Evolutionary conservation across 1,284 basidiomycete species (phyloP).

Genomic region (Xerocomus nothofagi): DNA sequence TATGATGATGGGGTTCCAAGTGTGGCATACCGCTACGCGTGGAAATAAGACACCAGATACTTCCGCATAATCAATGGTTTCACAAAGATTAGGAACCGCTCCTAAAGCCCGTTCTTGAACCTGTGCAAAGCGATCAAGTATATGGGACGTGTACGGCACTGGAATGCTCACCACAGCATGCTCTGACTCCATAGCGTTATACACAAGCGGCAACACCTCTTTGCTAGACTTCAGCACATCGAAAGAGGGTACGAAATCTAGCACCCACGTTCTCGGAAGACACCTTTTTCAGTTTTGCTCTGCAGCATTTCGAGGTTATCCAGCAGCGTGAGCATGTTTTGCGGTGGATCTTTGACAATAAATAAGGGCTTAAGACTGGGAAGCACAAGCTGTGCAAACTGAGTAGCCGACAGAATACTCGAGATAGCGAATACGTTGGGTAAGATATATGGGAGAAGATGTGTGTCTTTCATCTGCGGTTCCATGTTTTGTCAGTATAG

Average conservation of each 20-base stretch:
- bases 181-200: slow-evolving; percentile 93
- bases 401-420: slow-evolving; percentile 70
- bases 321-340: slow-evolving; percentile 91
- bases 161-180: slow-evolving; percentile 63
- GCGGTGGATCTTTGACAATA: slow-evolving; percentile 90
- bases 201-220: slow-evolving; percentile 95
- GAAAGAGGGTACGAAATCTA: not conserved
- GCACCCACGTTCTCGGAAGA: slow-evolving; percentile 85
- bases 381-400: slow-evolving; percentile 82
- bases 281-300: slow-evolving; percentile 82
- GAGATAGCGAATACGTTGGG: slow-evolving; percentile 97
- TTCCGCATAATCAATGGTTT: slow-evolving; percentile 91
- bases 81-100: slow-evolving; percentile 84
- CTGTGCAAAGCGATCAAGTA: slow-evolving; percentile 33
- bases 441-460: slow-evolving; percentile 93
- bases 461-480: slow-evolving; percentile 86
- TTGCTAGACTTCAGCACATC: slow-evolving; percentile 7
- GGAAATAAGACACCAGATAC: slow-evolving; percentile 86
- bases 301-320: slow-evolving; percentile 90
- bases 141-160: not conserved
- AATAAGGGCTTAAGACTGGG: slow-evolving; percentile 92
- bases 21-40: slow-evolving; percentile 73
- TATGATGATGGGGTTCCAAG: not conserved
- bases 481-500: slow-evolving; percentile 11
- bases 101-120: slow-evolving; percentile 93